Conservation (phyloP, 2,329 filamentous ascomycete genomes). For the Pseudocercospora fuligena region DNA sequence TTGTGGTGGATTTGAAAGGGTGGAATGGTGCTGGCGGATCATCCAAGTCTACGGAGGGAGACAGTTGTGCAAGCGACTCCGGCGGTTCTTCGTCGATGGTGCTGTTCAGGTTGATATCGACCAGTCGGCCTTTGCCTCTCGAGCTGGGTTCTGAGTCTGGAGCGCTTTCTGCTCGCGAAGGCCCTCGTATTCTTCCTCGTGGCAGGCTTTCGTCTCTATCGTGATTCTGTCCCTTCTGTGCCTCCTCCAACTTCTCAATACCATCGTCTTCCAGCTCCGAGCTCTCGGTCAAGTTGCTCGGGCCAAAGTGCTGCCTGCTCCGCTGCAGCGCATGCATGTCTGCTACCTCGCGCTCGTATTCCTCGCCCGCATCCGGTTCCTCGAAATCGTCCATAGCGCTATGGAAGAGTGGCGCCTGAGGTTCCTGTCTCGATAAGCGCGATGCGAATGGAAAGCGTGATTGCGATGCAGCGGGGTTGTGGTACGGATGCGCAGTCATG, state of each 20-base stretch:
- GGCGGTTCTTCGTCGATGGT: constrained; percentile 55
- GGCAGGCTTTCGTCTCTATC: constrained; percentile 46
- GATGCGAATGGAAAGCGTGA: constrained; percentile 80
- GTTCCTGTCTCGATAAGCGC: constrained; percentile 67
- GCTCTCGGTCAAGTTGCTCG: constrained; percentile 81
- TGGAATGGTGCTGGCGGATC: constrained; percentile 61
- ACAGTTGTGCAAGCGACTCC: constrained; percentile 40
- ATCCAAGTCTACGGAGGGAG: constrained; percentile 45
- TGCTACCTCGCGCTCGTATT: constrained; percentile 78
- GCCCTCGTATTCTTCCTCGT: constrained; percentile 46
- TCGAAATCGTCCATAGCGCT: constrained; percentile 87
- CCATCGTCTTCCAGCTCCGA: constrained; percentile 76
- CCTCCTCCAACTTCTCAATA: constrained; percentile 47
- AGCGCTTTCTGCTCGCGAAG: constrained; percentile 47
- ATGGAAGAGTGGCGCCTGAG: constrained; percentile 89
- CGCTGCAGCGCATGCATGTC: constrained; percentile 91
- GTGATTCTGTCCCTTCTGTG: constrained; percentile 43
- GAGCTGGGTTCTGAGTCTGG: constrained; percentile 52
- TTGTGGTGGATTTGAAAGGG: constrained; percentile 55
- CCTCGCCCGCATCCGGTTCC: constrained; percentile 75
- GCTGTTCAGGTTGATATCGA: constrained; percentile 82
- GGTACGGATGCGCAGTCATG: constrained; percentile 75
- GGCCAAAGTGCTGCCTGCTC: constrained; percentile 85
- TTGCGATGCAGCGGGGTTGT: constrained; percentile 70
- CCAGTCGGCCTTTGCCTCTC: constrained; percentile 71